Evolutionary conservation across 352 stramenopile genomes (phyloP), one percentile per base, ranked within the genome.

Genomic region (Aphanomyces stellatus): DNA sequence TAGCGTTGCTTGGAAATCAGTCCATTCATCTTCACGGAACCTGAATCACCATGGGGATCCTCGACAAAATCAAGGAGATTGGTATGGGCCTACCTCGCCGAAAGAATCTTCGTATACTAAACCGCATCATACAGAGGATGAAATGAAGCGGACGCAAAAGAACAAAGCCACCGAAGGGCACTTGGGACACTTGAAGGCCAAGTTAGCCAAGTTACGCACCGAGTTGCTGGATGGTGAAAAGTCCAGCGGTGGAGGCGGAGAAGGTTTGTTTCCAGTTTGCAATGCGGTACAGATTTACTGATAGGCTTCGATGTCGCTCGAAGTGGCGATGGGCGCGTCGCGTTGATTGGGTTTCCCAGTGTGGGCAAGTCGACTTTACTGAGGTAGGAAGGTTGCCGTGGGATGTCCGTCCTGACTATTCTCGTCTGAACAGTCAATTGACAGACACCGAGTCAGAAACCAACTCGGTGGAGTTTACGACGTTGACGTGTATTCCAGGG

Each of bases 381-480:
- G 53, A 93, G 82, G 81, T 88, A 25, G 24, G 69, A 33, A 3
- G 17, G 25, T 60, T 33, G 28, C 25, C 31, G 24, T 37, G n/a
- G 27, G 59, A 24, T 5, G 40, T 61, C 33, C 27, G 42, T n/a
- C n/a, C 15, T 7, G 15, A 25, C 33, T 25, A 22, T 13, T 28
- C 31, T 63, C 8, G n/a, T 34, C 2, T 25, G 2, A 46, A 28
- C 60, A 96, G 83, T 76, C 89, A 97, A 55, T 72, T 99, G 53
- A 99, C 96, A 7, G 94, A 97, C 62, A 99, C 96, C 19, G 83
- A 98, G 76, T 98, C 88, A 19, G 94, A 98, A 77, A 92, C 93
- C 25, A 98, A 96, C 24, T 88, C 93, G 6, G 98, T 99, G 60
- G 96, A 99, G 78, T 99, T 99, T 75, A 99, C 96, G 7, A 99